Percentiles rank a stretch among this genome's conserved stretches.
Evolutionary conservation across 495 filamentous ascomycete genomes (phyloP).

Genomic region (Tuber umbilicatum): DNA sequence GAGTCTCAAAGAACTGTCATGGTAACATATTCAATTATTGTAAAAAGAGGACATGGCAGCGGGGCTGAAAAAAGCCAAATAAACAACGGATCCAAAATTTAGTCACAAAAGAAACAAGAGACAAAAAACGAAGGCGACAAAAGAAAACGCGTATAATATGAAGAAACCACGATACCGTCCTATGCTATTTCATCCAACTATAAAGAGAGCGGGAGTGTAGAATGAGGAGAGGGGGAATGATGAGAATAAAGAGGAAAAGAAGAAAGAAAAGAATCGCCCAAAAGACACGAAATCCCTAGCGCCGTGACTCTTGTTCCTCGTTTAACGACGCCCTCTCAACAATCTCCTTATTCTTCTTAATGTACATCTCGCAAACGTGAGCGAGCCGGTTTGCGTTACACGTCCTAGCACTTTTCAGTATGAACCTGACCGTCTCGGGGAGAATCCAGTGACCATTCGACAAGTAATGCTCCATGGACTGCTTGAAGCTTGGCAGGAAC

Average conservation of each 20-base stretch:
- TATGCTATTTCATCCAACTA: too few species aligned
- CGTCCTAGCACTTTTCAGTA: slow-evolving; percentile 1
- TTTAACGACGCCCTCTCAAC: slow-evolving; percentile 14
- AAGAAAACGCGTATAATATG: too few species aligned
- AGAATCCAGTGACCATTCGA: slow-evolving; percentile 18
- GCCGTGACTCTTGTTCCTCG: background rate
- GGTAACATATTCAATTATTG: background rate
- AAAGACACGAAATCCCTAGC: background rate
- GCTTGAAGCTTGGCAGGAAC: slow-evolving; percentile 17
- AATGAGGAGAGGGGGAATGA: background rate
- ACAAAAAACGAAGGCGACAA: too few species aligned
- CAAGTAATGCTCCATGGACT: slow-evolving; percentile 16
- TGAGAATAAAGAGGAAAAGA: background rate
- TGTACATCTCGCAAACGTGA: slow-evolving; percentile 20
- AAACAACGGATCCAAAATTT: background rate
- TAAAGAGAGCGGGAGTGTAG: too few species aligned
- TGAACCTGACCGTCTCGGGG: slow-evolving; percentile 23
- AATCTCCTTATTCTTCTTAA: slow-evolving; percentile 13
- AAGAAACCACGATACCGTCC: too few species aligned
- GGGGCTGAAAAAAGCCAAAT: too few species aligned
- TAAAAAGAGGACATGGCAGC: background rate
- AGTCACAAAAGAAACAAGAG: background rate
- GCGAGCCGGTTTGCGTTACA: slow-evolving; percentile 6
- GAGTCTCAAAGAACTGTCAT: background rate
- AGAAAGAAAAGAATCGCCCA: background rate